Base-by-base conservation (phyloP, 176 grass and related monocot species). In the Saccharum spontaneum region DNA sequence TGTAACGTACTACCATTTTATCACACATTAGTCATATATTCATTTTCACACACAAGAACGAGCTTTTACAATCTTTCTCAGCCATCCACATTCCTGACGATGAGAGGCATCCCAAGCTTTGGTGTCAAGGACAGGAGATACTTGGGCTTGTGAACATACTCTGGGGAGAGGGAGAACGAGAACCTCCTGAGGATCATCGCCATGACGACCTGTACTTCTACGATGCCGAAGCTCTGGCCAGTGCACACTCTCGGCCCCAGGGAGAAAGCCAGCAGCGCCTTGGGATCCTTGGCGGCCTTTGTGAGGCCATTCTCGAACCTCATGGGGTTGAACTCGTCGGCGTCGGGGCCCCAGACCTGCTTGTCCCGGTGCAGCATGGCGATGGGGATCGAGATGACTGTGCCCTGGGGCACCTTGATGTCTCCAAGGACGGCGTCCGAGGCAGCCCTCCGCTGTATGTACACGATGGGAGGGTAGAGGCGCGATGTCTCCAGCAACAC, bases 311-410 rank as follows among this genome's bases (percentile, higher is more conserved):
- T 85, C 61, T 84, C 26, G 34, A 96, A 93, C 28, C 91, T 84
- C 40, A 78, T 46, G 3, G 90, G 94, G 77, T 96, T 91, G 80
- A 93, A 96, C 22, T 91, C 60, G 5, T 83, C 48, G 2, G 88
- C 94, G 57, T 96, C 90, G 3, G 52, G 23, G 17, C 88, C 94
- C 91, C 94, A 96, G 0, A 96, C 61, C 28, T 91, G 60, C 67
- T 46, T 82, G 77, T 83, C 84, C 7, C 84, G 67, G 37, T 90
- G 90, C 40, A 81, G 69, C n/a, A 85, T 77, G 22, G 50, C 31
- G 1, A 91, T 24, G 1, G 90, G 86, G 4, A 91, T 87, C 0
- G 20, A 23, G 2, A 91, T 28, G 7, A 22, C 3, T 0, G 71
- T 82, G 6, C 64, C 82, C 16, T 82, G 62, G 0, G 82, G 85